Conservation (phyloP, 768 basidiomycete species). For the Leccinum arenicola region DNA sequence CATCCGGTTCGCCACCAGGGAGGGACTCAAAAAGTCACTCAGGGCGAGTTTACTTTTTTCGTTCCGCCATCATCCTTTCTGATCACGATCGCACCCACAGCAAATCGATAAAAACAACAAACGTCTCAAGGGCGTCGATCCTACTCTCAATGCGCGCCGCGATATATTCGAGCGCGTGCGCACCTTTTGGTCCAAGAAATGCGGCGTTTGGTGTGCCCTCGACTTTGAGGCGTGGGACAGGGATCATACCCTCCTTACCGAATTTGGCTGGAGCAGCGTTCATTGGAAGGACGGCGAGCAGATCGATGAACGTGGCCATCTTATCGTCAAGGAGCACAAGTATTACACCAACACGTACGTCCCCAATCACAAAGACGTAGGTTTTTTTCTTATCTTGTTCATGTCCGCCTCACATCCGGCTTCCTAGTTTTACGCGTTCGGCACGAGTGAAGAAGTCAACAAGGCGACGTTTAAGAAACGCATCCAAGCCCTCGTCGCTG, state of each 20-base stretch:
- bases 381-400: background rate
- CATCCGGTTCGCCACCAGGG: constrained; percentile 51
- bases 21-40: constrained; percentile 53
- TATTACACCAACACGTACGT: constrained; percentile 64
- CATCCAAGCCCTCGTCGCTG: constrained; percentile 45
- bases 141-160: constrained; percentile 53
- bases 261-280: constrained; percentile 74
- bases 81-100: constrained; percentile 34
- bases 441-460: constrained; percentile 53
- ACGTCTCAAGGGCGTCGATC: constrained; percentile 62
- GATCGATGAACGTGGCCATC: constrained; percentile 52
- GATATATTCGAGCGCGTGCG: constrained; percentile 68
- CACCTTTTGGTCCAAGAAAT: constrained; percentile 56
- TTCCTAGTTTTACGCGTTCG: constrained; percentile 63
- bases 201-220: constrained; percentile 71
- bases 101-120: constrained; percentile 80
- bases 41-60: constrained; percentile 42
- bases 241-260: constrained; percentile 71
- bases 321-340: constrained; percentile 61
- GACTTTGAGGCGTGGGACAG: constrained; percentile 86
- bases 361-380: constrained; percentile 57
- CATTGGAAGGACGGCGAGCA: constrained; percentile 53
- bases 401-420: background rate
- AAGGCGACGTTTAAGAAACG: constrained; percentile 49
- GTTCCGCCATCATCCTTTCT: background rate